Percentiles rank a stretch among this genome's conserved stretches.
phyloP scores from a whole-genome alignment of 2,329 filamentous ascomycete genomes.

The Aotearoamyces nothofagi region DNA sequence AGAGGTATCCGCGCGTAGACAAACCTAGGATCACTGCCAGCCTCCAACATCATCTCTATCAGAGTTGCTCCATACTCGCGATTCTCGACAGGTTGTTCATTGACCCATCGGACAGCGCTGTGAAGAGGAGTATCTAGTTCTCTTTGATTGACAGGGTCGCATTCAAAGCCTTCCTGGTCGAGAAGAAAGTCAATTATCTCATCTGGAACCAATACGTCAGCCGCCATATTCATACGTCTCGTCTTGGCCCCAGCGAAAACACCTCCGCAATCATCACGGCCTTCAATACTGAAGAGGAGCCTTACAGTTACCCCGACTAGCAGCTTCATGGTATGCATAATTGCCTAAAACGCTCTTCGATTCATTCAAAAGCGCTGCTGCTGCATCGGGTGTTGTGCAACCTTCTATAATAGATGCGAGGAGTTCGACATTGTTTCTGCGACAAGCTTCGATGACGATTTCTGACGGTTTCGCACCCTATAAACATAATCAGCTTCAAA shows the following conservation, averaged over 20 bases:
- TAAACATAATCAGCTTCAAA: no score
- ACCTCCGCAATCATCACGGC: no score
- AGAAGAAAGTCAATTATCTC: constrained; percentile 71
- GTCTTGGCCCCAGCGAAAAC: no score
- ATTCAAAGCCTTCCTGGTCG: constrained; percentile 73
- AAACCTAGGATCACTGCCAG: constrained; percentile 46
- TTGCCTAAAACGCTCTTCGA: constrained; percentile 78
- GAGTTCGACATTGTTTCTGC: constrained; percentile 81
- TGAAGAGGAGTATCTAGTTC: constrained; percentile 71
- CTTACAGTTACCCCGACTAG: constrained; percentile 71
- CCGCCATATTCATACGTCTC: background rate
- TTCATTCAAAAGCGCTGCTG: constrained; percentile 68
- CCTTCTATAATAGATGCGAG: constrained; percentile 60
- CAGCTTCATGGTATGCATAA: constrained; percentile 80
- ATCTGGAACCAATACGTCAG: constrained; percentile 32
- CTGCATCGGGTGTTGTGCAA: constrained; percentile 35
- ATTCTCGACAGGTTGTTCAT: constrained; percentile 47
- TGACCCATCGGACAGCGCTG: constrained; percentile 63
- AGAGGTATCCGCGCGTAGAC: no score
- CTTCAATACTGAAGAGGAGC: no score
- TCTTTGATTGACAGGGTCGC: constrained; percentile 57
- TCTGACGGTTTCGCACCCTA: constrained; percentile 78
- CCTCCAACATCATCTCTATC: constrained; percentile 70
- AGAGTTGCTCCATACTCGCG: constrained; percentile 50
- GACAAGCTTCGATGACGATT: constrained; percentile 81